A percentile compares a stretch with the other conserved stretches of the same genome.
Conservation (phyloP, 768 basidiomycete genomes). For the Rhodotorula babjevae region DNA sequence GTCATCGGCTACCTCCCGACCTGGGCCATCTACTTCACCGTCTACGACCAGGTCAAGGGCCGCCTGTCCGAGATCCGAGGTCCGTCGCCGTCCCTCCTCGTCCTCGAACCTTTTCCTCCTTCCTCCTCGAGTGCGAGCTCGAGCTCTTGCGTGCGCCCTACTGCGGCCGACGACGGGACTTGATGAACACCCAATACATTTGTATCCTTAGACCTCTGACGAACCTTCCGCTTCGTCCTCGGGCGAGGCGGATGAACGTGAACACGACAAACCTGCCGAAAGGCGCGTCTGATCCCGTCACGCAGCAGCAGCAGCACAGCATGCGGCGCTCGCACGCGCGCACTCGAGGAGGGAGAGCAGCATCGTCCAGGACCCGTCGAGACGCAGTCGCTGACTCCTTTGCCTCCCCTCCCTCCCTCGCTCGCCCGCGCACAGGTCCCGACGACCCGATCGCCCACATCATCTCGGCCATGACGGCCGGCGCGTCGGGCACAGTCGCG, state of each 20-base stretch:
- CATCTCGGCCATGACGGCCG: conserved; percentile 90
- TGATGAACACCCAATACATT: conserved; percentile 26
- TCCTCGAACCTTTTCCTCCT: conserved; percentile 49
- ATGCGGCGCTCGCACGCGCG: too few species aligned
- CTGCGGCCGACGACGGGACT: conserved; percentile 12
- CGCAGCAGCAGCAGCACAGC: too few species aligned
- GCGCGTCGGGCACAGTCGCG: conserved; percentile 83
- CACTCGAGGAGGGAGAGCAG: neutral
- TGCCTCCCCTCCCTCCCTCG: too few species aligned
- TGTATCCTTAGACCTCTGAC: conserved; percentile 43
- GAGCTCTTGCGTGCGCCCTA: neutral
- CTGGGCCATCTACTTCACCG: conserved; percentile 98
- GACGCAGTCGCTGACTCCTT: neutral
- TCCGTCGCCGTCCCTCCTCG: conserved; percentile 26
- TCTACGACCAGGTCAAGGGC: conserved; percentile 92
- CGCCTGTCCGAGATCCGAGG: conserved; percentile 28
- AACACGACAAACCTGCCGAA: conserved; percentile 35
- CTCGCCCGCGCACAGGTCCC: conserved; percentile 8
- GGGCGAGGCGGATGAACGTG: conserved; percentile 23
- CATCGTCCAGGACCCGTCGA: too few species aligned
- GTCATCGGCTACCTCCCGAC: conserved; percentile 94
- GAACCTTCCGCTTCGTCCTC: conserved; percentile 34
- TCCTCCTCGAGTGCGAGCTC: too few species aligned
- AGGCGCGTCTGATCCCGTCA: conserved; percentile 38
- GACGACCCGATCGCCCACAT: conserved; percentile 56